Base-by-base conservation (phyloP, 2,329 filamentous ascomycete genomes). In the Akanthomyces muscarius region DNA sequence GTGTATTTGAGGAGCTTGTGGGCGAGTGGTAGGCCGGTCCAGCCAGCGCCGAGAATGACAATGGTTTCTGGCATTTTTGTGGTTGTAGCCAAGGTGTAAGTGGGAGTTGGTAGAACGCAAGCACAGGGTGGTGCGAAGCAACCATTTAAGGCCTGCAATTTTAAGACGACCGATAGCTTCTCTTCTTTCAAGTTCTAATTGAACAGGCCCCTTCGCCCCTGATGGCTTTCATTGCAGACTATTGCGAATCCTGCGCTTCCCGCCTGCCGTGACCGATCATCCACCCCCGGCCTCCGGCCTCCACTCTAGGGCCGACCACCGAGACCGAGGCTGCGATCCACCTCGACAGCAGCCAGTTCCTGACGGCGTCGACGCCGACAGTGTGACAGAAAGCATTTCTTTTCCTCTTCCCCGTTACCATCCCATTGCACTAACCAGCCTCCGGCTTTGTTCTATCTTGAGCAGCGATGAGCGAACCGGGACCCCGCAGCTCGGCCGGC, bases 1-100 rank as follows among this genome's bases (percentile, higher is more conserved):
- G 79, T 78, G 68, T 83, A 78, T 67, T 83, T 82, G 58, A 85
- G 74, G 1, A 84, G 75, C 33, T 79, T 77, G 66, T 85, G 82
- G 42, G 81, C 79, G 28, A 83, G 67, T 44, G 81, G 78, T 14
- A 85, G 72, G 53, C 82, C 82, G 38, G 75, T 81, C 67, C 78
- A 81, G 60, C 82, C 78, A 56, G 81, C 83, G 28, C 83, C 83
- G 13, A 85, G 75, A 51, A 85, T 76, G 28, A 84, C 77, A 44
- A 85, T 75, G 5, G 80, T 83, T 65, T 81, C 78, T n/a, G 74
- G 62, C 80, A 81, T 83, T 38, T 67, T 68, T 36, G 10, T 11
- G 6, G n/a, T 21, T 0, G 14, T 21, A 1, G 36, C 13, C 23
- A 45, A 7, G 7, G 36, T 59, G 53, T 14, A n/a, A 45, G 50